Evolutionary conservation across 2,329 filamentous ascomycete genomes (phyloP).

Genomic region (Pseudogymnoascus sp.): DNA sequence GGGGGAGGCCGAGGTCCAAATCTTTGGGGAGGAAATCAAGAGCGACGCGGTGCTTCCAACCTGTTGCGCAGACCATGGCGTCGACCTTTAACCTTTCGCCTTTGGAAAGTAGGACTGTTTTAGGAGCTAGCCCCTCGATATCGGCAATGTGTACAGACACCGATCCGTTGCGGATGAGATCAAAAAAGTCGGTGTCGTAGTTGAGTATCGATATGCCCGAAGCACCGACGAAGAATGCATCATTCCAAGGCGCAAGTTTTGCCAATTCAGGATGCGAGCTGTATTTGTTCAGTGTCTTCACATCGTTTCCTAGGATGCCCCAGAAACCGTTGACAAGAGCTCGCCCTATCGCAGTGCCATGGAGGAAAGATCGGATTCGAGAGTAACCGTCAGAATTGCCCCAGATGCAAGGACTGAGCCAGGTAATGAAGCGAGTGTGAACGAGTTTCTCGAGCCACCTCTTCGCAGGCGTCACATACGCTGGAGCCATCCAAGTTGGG

Average conservation of each 20-base stretch:
- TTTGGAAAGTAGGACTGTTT: constrained; percentile 44
- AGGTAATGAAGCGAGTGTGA: constrained; percentile 59
- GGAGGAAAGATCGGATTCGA: constrained; percentile 46
- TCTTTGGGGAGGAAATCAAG: constrained; percentile 39
- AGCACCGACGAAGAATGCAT: constrained; percentile 42
- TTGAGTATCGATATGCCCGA: constrained; percentile 53
- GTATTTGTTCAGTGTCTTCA: constrained; percentile 46
- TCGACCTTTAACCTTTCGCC: constrained; percentile 42
- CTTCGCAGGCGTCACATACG: constrained; percentile 60
- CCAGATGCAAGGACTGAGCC: constrained; percentile 71
- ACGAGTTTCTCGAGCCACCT: constrained; percentile 61
- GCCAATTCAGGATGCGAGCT: constrained; percentile 44
- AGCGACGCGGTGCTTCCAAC: constrained; percentile 48
- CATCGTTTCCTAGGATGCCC: constrained; percentile 48
- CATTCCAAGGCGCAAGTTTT: constrained; percentile 47
- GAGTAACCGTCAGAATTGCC: constrained; percentile 54
- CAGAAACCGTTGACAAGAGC: constrained; percentile 51
- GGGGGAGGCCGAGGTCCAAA: constrained; percentile 42
- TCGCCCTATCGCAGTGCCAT: constrained; percentile 50
- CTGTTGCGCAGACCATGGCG: constrained; percentile 48
- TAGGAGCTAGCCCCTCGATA: constrained; percentile 37
- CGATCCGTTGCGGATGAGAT: constrained; percentile 44
- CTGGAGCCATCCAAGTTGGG: constrained; percentile 50
- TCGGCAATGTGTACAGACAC: constrained; percentile 48
- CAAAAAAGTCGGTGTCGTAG: constrained; percentile 50